Evolutionary conservation across 2,329 filamentous ascomycete genomes (phyloP).

Genomic region (Scleromitrula shiraiana): DNA sequence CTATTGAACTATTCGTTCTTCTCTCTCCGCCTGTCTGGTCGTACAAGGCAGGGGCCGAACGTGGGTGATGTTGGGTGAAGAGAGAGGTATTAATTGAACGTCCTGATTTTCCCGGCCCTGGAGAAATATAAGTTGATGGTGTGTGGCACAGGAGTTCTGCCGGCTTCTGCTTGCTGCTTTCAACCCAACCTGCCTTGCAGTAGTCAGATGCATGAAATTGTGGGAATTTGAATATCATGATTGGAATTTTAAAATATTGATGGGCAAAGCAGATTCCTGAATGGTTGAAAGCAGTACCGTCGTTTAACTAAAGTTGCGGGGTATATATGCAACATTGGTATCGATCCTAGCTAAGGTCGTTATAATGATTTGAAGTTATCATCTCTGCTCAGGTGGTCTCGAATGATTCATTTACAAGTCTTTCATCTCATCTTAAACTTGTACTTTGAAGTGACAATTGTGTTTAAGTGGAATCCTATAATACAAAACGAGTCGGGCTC

Average conservation of each 20-base stretch:
- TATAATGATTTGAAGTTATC: background rate
- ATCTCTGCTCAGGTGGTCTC: no score
- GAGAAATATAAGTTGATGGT: background rate
- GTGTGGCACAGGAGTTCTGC: constrained; percentile 2
- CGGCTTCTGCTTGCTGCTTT: constrained; percentile 6
- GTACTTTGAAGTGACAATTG: background rate
- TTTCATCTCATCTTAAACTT: background rate
- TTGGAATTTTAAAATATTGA: constrained; percentile 2
- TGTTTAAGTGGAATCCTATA: background rate
- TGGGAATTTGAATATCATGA: constrained; percentile 4
- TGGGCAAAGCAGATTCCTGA: background rate
- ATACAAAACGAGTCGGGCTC: no score
- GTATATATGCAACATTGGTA: constrained; percentile 8
- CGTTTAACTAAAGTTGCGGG: constrained; percentile 9
- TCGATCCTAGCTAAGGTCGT: background rate
- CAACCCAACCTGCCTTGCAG: constrained; percentile 2
- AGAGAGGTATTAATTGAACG: constrained; percentile 3
- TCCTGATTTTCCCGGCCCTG: constrained; percentile 2
- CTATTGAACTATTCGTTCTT: no score
- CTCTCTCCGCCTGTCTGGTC: constrained; percentile 1
- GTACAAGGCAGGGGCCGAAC: constrained; percentile 7
- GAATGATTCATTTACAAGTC: background rate
- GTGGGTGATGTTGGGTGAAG: constrained; percentile 1
- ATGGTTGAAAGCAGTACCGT: constrained; percentile 6
- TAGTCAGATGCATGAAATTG: constrained; percentile 9